These are phyloP conservation scores for Tripterygium wilfordii DNA, from an alignment of 177 flowering plant genomes.

Conservation along the genomic window DNA sequence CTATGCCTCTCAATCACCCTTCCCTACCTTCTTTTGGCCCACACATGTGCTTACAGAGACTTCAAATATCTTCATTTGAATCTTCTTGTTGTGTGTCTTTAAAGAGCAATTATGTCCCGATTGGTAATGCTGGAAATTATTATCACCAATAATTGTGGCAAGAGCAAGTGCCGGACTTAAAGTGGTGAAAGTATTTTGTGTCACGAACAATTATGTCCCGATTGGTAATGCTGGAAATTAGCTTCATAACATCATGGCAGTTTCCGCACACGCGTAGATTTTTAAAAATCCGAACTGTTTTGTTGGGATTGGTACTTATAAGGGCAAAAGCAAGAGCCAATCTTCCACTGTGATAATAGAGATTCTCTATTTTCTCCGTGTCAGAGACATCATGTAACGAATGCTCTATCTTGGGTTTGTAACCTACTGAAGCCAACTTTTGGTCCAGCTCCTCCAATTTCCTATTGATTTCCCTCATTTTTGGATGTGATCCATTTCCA, in stretches of 20 bases:
- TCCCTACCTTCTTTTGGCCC: conserved; percentile 54
- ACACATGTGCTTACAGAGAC: too few relatives aligned
- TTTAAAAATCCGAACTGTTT: conserved; percentile 26
- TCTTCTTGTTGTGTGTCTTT: too few relatives aligned
- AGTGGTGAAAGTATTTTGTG: conserved; percentile 23
- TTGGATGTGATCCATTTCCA: conserved; percentile 31
- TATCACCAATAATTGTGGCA: conserved; percentile 27
- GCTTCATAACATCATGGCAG: conserved; percentile 31
- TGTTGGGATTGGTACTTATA: conserved; percentile 8
- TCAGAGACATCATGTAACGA: conserved; percentile 27
- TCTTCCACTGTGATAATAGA: conserved; percentile 22
- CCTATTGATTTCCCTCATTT: conserved; percentile 14
- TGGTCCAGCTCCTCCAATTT: conserved; percentile 24
- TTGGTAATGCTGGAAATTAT: too few relatives aligned
- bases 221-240: conserved; percentile 14
- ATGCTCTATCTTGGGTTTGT: conserved; percentile 12
- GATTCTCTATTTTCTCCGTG: conserved; percentile 21
- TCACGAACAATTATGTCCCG: conserved; percentile 29
- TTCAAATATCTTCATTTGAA: too few relatives aligned
- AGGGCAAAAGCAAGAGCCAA: conserved; percentile 25
- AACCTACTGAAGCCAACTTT: conserved; percentile 16
- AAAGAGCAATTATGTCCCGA: too few relatives aligned
- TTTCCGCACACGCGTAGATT: conserved; percentile 30
- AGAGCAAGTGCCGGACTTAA: conserved; percentile 26
- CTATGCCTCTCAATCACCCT: too few relatives aligned